Evolutionary conservation across 2,329 filamentous ascomycete species (phyloP).

Genomic region (Orbilia ellipsospora): DNA sequence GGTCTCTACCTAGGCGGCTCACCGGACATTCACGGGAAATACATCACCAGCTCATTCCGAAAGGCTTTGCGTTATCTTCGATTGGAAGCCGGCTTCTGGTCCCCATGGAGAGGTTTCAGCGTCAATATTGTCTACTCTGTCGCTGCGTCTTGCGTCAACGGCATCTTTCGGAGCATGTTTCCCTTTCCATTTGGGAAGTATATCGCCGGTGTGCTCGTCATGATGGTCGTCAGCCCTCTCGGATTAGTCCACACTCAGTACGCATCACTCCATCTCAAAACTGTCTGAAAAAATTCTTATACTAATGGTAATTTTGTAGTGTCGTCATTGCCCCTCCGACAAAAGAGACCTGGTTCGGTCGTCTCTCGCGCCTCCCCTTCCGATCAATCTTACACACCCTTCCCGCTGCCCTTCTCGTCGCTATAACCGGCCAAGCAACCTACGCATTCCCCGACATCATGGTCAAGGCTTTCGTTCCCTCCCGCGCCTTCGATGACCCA

Average conservation of each 20-base stretch:
- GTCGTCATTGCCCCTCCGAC: constrained; percentile 80
- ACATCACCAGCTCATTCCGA: constrained; percentile 72
- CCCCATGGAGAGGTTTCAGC: constrained; percentile 76
- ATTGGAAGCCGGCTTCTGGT: constrained; percentile 72
- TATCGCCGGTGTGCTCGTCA: constrained; percentile 69
- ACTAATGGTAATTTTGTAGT: constrained; percentile 53
- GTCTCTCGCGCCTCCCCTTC: constrained; percentile 74
- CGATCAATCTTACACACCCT: constrained; percentile 76
- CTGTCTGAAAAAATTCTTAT: background rate
- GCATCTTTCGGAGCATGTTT: constrained; percentile 64
- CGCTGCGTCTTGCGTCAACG: constrained; percentile 63
- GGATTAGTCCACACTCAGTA: constrained; percentile 82
- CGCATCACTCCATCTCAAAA: constrained; percentile 7
- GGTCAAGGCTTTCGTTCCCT: constrained; percentile 58
- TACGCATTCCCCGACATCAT: constrained; percentile 52
- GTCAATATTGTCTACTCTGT: constrained; percentile 67
- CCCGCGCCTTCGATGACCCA: constrained; percentile 61
- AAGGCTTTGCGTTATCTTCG: constrained; percentile 72
- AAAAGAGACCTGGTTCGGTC: constrained; percentile 72
- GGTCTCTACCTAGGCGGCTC: constrained; percentile 65
- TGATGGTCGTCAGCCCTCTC: constrained; percentile 74
- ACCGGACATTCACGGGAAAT: constrained; percentile 63
- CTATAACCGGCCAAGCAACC: constrained; percentile 66
- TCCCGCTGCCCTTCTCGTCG: constrained; percentile 73
- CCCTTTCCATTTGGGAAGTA: constrained; percentile 64